phyloP scores from a whole-genome alignment of 495 filamentous ascomycete genomes.

The Aspergillus olivimuriae region DNA sequence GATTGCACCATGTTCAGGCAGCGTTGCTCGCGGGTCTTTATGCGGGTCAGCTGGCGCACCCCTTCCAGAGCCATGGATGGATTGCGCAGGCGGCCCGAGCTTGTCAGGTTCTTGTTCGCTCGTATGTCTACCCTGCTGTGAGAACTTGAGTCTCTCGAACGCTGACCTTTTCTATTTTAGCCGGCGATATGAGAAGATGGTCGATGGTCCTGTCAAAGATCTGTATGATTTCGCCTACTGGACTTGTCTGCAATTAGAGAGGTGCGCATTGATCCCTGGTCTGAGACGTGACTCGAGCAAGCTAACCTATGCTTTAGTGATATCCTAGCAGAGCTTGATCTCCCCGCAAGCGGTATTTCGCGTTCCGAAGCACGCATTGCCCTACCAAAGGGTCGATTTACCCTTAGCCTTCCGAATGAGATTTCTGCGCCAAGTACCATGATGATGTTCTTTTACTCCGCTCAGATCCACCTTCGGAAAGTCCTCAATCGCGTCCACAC shows the following conservation, averaged over 20 bases:
- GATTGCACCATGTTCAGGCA: slow-evolving; percentile 77
- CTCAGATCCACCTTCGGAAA: slow-evolving; percentile 80
- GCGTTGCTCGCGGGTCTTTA: slow-evolving; percentile 83
- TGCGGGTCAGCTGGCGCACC: slow-evolving; percentile 76
- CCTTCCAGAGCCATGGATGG: slow-evolving; percentile 86
- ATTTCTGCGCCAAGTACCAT: slow-evolving; percentile 26
- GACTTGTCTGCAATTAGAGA: slow-evolving; percentile 92
- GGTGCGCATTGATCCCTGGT: too few species aligned
- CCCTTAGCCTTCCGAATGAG: slow-evolving; percentile 27
- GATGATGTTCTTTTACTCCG: slow-evolving; percentile 74
- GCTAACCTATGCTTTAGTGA: slow-evolving; percentile 52
- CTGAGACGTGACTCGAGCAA: too few species aligned
- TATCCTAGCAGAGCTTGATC: slow-evolving; percentile 81
- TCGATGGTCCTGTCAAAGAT: slow-evolving; percentile 30
- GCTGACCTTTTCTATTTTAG: slow-evolving; percentile 4
- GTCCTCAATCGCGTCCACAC: slow-evolving; percentile 79
- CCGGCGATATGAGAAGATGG: slow-evolving; percentile 25
- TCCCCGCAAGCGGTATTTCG: slow-evolving; percentile 73
- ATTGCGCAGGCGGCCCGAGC: slow-evolving; percentile 73
- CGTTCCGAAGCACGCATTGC: slow-evolving; percentile 62
- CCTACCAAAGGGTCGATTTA: slow-evolving; percentile 46
- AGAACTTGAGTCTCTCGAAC: neutral
- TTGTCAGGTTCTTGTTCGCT: slow-evolving; percentile 69
- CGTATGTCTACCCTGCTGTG: too few species aligned
- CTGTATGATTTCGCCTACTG: slow-evolving; percentile 77